Conservation (phyloP, 192 early-diverging fungal genomes). For the Geranomyces michiganensis region DNA sequence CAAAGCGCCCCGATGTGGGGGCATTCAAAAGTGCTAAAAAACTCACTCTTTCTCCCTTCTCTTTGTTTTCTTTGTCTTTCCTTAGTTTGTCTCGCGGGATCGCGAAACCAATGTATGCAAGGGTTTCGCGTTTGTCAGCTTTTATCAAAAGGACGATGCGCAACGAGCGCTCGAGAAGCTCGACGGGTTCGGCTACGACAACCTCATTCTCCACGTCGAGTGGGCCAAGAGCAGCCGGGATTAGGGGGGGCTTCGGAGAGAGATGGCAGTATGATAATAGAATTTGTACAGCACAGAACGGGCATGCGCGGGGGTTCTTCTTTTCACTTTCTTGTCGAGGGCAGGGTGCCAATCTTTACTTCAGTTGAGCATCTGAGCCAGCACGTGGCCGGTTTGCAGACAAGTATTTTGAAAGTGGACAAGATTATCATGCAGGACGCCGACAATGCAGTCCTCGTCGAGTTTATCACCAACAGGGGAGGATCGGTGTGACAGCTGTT, state of each 20-base stretch:
- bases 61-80: background rate
- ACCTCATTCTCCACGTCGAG: conserved; percentile 90
- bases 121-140: conserved; percentile 95
- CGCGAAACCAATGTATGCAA: conserved; percentile 84
- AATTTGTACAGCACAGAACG: too few relatives aligned
- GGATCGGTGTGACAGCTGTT: conserved; percentile 41
- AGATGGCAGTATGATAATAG: too few relatives aligned
- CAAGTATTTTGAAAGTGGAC: conserved; percentile 28
- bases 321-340: conserved; percentile 20
- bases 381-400: conserved; percentile 28
- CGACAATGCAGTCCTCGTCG: conserved; percentile 35
- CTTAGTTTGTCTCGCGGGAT: conserved; percentile 79
- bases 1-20: too few relatives aligned
- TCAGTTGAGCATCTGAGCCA: conserved; percentile 29
- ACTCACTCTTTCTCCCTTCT: background rate
- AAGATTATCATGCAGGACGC: conserved; percentile 23
- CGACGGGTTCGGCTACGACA: conserved; percentile 96
- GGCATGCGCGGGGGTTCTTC: too few relatives aligned
- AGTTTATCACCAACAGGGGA: conserved; percentile 42
- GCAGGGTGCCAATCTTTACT: conserved; percentile 15
- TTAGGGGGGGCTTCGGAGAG: too few relatives aligned
- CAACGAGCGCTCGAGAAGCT: conserved; percentile 82
- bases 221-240: conserved; percentile 60
- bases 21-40: too few relatives aligned
- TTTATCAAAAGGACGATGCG: conserved; percentile 77